Percentiles rank a stretch among this genome's conserved stretches.
Conservation (phyloP, 1,284 basidiomycete genomes). For the Puccinia brachypodii region DNA sequence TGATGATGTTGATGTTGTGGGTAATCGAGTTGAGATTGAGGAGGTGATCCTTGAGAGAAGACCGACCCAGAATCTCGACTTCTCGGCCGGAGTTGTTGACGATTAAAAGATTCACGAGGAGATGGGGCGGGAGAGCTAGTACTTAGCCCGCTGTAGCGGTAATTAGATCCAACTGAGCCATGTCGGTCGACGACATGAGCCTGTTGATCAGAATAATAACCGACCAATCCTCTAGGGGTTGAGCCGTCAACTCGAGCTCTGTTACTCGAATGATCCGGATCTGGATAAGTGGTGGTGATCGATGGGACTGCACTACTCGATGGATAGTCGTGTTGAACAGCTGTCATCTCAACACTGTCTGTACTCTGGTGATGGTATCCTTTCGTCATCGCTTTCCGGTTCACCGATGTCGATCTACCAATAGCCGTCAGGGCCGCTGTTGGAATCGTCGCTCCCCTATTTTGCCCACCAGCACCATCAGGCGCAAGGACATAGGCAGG, state of each 20-base stretch:
- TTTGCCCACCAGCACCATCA: background rate
- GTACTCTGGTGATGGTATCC: conserved; percentile 10
- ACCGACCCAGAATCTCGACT: background rate
- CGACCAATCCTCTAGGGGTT: background rate
- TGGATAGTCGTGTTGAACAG: conserved; percentile 3
- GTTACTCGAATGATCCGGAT: background rate
- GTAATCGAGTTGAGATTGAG: background rate
- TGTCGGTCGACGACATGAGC: background rate
- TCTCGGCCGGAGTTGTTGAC: background rate
- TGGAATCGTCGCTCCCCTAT: background rate
- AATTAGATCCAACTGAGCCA: background rate
- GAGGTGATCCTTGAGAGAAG: background rate
- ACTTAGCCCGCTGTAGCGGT: background rate
- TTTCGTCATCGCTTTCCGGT: background rate
- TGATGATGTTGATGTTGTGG: background rate
- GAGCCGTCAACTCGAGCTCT: background rate
- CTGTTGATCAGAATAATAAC: conserved; percentile 12
- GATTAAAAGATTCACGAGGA: background rate
- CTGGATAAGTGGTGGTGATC: conserved; percentile 23
- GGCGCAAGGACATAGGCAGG: background rate
- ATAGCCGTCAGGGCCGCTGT: background rate
- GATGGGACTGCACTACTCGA: background rate
- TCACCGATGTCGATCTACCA: conserved; percentile 18
- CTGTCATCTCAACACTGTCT: conserved; percentile 45
- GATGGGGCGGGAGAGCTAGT: conserved; percentile 14